Evolutionary conservation across 768 basidiomycete species (phyloP).

Genomic region (Leccinum uliginosum): DNA sequence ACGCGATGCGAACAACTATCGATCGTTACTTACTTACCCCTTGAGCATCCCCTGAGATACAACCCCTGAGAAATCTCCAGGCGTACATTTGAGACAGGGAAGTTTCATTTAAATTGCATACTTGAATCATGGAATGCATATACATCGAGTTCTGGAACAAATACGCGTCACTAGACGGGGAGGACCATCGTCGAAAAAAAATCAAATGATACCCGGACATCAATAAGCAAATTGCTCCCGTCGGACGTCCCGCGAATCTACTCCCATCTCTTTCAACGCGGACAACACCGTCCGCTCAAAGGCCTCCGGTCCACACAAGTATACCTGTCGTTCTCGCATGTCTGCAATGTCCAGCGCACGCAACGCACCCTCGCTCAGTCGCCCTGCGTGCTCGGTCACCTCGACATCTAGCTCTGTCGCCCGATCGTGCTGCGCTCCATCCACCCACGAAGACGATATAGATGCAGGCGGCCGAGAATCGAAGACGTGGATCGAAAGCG

Average conservation of each 20-base stretch:
- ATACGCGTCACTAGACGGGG: too few species aligned
- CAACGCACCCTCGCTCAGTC: slow-evolving; percentile 14
- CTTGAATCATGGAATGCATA: too few species aligned
- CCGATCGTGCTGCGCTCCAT: slow-evolving; percentile 4
- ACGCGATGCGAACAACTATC: too few species aligned
- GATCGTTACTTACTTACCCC: too few species aligned
- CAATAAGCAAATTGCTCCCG: slow-evolving; percentile 45
- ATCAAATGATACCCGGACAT: not conserved
- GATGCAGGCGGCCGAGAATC: slow-evolving; percentile 2
- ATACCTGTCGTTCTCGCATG: slow-evolving; percentile 30
- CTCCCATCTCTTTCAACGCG: slow-evolving; percentile 33
- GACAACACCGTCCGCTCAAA: slow-evolving; percentile 41
- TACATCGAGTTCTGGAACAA: too few species aligned
- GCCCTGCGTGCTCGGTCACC: slow-evolving; percentile 15
- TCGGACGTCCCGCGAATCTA: slow-evolving; percentile 30
- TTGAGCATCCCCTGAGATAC: too few species aligned
- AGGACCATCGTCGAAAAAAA: too few species aligned
- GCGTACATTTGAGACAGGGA: too few species aligned
- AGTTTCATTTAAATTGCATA: too few species aligned
- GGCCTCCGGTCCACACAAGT: slow-evolving; percentile 46
- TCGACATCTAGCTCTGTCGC: slow-evolving; percentile 14
- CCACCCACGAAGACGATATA: not conserved
- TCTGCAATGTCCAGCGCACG: slow-evolving; percentile 6
- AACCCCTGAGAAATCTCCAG: too few species aligned
- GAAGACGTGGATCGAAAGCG: slow-evolving; percentile 40